These are phyloP conservation scores for Ogataea ramenticola DNA, from an alignment of 805 yeast species.

Conservation along the genomic window DNA sequence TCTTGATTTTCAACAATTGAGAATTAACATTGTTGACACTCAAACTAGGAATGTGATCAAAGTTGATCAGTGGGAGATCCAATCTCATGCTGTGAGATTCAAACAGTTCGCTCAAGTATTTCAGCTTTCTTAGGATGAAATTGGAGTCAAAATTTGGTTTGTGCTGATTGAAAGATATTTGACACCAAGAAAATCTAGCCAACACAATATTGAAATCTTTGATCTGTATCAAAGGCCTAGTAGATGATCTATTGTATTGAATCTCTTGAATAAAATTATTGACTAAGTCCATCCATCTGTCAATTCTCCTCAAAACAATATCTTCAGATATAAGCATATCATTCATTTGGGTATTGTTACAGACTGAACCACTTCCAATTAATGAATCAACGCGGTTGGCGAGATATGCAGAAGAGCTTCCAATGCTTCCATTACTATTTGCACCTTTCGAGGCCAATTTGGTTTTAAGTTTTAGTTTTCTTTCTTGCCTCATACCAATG, in stretches of 20 bases:
- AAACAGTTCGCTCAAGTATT: conserved; percentile 2
- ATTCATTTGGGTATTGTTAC: neutral
- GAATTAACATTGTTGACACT: conserved; percentile 41
- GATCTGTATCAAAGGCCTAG: no score
- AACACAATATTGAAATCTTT: conserved; percentile 1
- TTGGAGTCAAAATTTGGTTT: conserved; percentile 1
- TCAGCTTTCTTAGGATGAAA: conserved; percentile 5
- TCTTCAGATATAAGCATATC: conserved; percentile 32
- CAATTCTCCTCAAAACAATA: conserved; percentile 34
- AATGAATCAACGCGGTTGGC: no score
- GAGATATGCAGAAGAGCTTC: neutral
- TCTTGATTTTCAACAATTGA: conserved; percentile 65
- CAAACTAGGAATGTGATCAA: conserved; percentile 49
- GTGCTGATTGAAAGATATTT: conserved; percentile 17
- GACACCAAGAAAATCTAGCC: conserved; percentile 29
- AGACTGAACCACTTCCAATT: neutral
- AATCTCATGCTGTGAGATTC: neutral
- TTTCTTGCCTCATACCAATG: conserved; percentile 22
- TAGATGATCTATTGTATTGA: no score
- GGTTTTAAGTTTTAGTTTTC: conserved; percentile 10
- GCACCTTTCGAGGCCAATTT: conserved; percentile 5
- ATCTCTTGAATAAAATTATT: conserved; percentile 16
- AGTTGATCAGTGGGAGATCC: conserved; percentile 43
- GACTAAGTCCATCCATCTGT: conserved; percentile 40
- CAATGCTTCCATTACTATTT: conserved; percentile 6